Evolutionary conservation across 2,329 filamentous ascomycete genomes (phyloP).

Genomic region (Aspergillus pseudoterreus): DNA sequence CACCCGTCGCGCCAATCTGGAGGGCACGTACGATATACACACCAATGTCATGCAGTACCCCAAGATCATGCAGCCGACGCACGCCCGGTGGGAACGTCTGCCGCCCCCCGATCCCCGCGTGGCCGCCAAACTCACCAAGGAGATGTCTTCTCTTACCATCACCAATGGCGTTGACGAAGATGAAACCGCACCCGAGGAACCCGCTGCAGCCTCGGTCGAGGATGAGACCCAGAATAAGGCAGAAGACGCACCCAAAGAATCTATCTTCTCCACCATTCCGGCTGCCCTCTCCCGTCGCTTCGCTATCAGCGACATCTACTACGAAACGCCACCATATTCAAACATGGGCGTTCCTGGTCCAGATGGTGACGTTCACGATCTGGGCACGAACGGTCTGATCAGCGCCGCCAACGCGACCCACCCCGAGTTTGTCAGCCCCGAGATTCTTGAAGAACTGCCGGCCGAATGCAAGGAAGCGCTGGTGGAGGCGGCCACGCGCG

Average conservation of each 20-base stretch:
- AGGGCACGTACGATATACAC: conserved; percentile 87
- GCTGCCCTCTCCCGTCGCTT: conserved; percentile 58
- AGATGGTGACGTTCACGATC: conserved; percentile 35
- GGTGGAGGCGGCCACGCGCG: conserved; percentile 60
- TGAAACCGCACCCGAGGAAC: conserved; percentile 5
- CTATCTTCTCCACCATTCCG: conserved; percentile 54
- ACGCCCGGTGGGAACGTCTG: conserved; percentile 75
- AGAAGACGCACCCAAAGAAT: conserved; percentile 13
- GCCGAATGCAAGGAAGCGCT: conserved; percentile 66
- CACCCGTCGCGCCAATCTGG: conserved; percentile 64
- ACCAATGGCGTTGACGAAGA: conserved; percentile 27
- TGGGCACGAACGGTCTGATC: conserved; percentile 42
- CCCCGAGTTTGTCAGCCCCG: conserved; percentile 35
- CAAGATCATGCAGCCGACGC: conserved; percentile 81
- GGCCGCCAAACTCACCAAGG: conserved; percentile 27
- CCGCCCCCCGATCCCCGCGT: conserved; percentile 38
- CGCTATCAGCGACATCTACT: conserved; percentile 59
- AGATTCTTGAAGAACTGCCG: conserved; percentile 43
- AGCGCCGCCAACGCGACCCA: conserved; percentile 31
- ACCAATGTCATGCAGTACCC: conserved; percentile 91
- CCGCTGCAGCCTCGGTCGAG: conserved; percentile 6
- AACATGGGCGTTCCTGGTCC: conserved; percentile 56
- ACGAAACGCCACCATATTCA: conserved; percentile 56
- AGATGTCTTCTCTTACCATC: conserved; percentile 32
- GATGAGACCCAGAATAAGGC: conserved; percentile 3